These are phyloP conservation scores for Hydnum rufescens DNA, from an alignment of 768 basidiomycete genomes.

Conservation along the genomic window DNA sequence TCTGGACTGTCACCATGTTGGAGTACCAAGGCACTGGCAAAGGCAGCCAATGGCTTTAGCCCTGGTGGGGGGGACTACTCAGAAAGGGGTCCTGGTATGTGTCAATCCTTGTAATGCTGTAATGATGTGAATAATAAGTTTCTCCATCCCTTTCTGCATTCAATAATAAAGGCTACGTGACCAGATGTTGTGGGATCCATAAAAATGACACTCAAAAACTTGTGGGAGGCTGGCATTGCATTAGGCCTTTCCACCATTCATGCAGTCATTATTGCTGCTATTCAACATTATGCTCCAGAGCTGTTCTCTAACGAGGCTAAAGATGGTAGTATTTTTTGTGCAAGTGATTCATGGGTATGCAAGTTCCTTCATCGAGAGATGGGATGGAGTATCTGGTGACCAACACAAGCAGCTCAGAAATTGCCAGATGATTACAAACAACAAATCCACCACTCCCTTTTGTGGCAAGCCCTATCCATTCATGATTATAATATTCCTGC, in stretches of 20 bases:
- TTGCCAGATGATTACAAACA: conserved; percentile 17
- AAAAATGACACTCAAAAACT: neutral
- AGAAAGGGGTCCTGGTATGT: neutral
- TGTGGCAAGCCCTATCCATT: conserved; percentile 15
- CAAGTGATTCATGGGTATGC: conserved; percentile 16
- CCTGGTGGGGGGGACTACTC: neutral
- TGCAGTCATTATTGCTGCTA: conserved; percentile 17
- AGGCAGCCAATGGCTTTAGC: neutral
- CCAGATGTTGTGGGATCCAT: neutral
- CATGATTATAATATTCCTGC: conserved; percentile 16
- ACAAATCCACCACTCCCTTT: conserved; percentile 8
- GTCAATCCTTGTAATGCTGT: neutral
- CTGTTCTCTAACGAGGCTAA: conserved; percentile 14
- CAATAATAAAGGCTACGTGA: neutral
- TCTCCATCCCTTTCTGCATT: neutral
- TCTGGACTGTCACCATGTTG: neutral
- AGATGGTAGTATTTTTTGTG: conserved; percentile 17
- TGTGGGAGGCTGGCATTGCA: conserved; percentile 13
- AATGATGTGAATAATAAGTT: conserved; percentile 8
- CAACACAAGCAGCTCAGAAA: conserved; percentile 22
- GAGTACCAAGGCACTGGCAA: neutral
- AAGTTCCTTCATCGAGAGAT: conserved; percentile 13
- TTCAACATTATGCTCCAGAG: conserved; percentile 14
- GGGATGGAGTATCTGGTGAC: conserved; percentile 15
- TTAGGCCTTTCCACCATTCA: conserved; percentile 15